Evolutionary conservation across 2,329 filamentous ascomycete genomes (phyloP).

Genomic region (Neonectria hederae): DNA sequence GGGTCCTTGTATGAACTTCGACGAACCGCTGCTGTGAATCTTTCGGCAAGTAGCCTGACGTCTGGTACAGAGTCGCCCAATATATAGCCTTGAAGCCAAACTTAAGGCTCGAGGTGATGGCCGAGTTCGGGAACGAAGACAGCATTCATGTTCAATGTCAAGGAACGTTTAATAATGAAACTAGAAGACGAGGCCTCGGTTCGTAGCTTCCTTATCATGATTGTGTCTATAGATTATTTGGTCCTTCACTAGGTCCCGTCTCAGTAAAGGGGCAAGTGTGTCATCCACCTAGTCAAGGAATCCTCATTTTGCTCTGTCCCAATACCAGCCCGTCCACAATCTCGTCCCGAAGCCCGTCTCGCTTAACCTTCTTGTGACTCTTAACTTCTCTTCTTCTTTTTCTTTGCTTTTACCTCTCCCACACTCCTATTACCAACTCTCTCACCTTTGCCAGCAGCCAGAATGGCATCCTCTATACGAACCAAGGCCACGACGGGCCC

Average conservation of each 20-base stretch:
- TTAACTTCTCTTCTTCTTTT: slow-evolving; percentile 21
- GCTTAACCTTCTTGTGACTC: slow-evolving; percentile 28
- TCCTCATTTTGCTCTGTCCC: not conserved
- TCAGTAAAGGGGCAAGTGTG: not conserved
- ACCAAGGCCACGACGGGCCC: slow-evolving; percentile 36
- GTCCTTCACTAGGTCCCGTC: not conserved
- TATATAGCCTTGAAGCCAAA: not conserved
- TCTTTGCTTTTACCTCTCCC: slow-evolving; percentile 1
- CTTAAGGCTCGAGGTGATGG: slow-evolving; percentile 6
- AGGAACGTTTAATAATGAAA: not conserved
- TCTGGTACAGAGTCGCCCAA: slow-evolving; percentile 1
- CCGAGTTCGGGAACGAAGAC: slow-evolving; percentile 16
- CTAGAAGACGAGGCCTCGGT: not conserved
- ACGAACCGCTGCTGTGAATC: not conserved
- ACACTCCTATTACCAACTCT: not conserved
- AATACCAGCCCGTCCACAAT: slow-evolving; percentile 35
- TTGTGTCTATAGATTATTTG: not conserved
- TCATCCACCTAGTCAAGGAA: slow-evolving; percentile 7
- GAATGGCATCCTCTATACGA: slow-evolving; percentile 39
- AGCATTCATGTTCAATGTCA: not conserved
- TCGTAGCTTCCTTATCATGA: not conserved
- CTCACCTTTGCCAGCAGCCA: slow-evolving; percentile 7
- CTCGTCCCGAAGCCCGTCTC: slow-evolving; percentile 29
- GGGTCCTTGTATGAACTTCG: no score
- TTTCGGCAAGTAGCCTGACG: not conserved